phyloP scores from a whole-genome alignment of 805 yeast species.

The Debaryomyces castellii region DNA sequence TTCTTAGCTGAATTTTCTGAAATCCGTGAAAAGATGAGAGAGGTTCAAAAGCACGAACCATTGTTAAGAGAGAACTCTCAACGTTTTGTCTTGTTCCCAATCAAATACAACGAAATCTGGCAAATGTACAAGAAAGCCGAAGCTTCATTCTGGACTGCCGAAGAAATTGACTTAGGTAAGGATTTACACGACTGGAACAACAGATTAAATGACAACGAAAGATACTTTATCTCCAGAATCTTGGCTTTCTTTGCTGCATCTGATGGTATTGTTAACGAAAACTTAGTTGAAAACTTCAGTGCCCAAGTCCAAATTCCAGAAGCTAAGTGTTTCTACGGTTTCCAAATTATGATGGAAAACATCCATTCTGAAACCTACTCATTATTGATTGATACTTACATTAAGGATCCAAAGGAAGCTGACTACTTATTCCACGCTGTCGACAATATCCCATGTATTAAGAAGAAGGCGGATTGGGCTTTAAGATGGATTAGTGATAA shows the following conservation, averaged over 20 bases:
- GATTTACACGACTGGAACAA: constrained; percentile 92
- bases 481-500: constrained; percentile 92
- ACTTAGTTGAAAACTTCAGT: constrained; percentile 93
- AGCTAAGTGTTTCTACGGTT: constrained; percentile 98
- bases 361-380: constrained; percentile 98
- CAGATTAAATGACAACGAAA: constrained; percentile 84
- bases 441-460: constrained; percentile 93
- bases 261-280: constrained; percentile 97
- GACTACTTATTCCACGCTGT: constrained; percentile 91
- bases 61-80: constrained; percentile 77
- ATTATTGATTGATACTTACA: constrained; percentile 87
- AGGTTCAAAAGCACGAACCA: constrained; percentile 84
- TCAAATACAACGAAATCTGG: constrained; percentile 97
- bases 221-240: constrained; percentile 88
- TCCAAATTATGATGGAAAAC: constrained; percentile 99
- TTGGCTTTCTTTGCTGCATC: constrained; percentile 98
- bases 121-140: constrained; percentile 98
- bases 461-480: constrained; percentile 99
- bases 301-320: constrained; percentile 97
- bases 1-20: constrained; percentile 63
- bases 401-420: constrained; percentile 93
- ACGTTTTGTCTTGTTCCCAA: constrained; percentile 93
- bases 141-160: constrained; percentile 99
- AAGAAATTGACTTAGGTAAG: constrained; percentile 93
- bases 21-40: constrained; percentile 74